Base-by-base conservation (phyloP, 192 early-diverging fungal genomes). In the Linnemannia elongata region DNA sequence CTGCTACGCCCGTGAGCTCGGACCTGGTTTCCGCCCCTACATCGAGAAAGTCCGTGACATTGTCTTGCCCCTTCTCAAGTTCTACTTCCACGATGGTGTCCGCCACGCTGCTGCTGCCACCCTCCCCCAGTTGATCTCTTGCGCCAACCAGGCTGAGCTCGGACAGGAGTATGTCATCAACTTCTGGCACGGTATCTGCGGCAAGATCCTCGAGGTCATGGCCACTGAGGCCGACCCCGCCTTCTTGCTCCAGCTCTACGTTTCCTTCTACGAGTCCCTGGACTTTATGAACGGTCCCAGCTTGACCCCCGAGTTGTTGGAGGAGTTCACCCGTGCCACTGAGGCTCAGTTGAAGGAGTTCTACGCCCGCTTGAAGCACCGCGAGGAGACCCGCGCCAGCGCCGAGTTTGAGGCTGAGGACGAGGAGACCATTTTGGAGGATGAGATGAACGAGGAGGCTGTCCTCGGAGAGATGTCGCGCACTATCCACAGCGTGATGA, bases 61-160 rank as follows among this genome's bases (percentile, higher is more conserved):
- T 76, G 93, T 96, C 47, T 88, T 99, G 35, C 97, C 97, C 71
- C 88, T 99, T 30, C 91, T 99, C 89, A 95, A 96, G 85, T 99
- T 99, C 91, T 97, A 96, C 89, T 99, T 98, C 94, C 96, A 99
- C 88, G 98, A 99, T 81, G 98, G 96, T 83, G 97, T 99, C 52
- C 92, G 97, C 44, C 90, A 95, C 71, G 97, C 98, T 15, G 97
- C 98, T 3, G 96, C 96, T 12, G 89, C 92, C 1, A 88, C 94
- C 0, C 95, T 99, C 79, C 97, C 98, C 12, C 90, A 91, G 33
- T 88, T 99, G 76, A 90, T 99, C 75, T 88, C 88, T 66, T 77
- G 93, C 41, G 90, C 94, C 45, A 90, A 91, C 72, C 89, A 92
- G 41, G 89, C 94, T 33, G 81, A 91, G 74, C 79, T 89, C 70